Conservation (phyloP, 208 protist genomes). For the Crithidia thermophila region DNA sequence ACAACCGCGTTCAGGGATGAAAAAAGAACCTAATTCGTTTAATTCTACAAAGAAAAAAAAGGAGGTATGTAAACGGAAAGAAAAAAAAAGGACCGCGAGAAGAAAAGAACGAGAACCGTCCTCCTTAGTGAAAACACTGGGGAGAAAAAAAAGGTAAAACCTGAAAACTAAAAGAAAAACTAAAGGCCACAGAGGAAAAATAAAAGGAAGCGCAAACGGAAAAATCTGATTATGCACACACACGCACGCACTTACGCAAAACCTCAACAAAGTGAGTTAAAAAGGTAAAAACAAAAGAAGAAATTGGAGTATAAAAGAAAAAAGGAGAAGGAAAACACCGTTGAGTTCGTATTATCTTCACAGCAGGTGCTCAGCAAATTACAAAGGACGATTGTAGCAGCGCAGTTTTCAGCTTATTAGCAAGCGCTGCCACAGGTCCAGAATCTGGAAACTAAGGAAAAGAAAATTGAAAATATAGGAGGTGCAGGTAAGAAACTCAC, state of each 20-base stretch:
- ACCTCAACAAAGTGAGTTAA: neutral
- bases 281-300: neutral
- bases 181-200: neutral
- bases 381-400: too few species aligned
- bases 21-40: neutral
- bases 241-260: neutral
- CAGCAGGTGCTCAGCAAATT: too few species aligned
- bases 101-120: too few species aligned
- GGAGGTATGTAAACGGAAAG: neutral
- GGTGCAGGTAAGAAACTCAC: too few species aligned
- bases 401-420: too few species aligned
- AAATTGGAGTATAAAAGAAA: neutral
- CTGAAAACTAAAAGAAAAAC: conserved; percentile 5
- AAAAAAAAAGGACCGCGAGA: conserved; percentile 10
- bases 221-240: neutral
- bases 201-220: conserved; percentile 3
- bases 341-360: too few species aligned
- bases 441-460: too few species aligned
- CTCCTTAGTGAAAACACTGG: too few species aligned
- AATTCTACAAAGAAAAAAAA: neutral
- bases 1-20: too few species aligned
- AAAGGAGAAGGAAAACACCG: neutral
- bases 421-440: too few species aligned
- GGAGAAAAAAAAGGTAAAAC: conserved; percentile 5
- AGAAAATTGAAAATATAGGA: neutral